Evolutionary conservation across 208 protist genomes (phyloP).

Genomic region (Acanthamoeba lenticulata): DNA sequence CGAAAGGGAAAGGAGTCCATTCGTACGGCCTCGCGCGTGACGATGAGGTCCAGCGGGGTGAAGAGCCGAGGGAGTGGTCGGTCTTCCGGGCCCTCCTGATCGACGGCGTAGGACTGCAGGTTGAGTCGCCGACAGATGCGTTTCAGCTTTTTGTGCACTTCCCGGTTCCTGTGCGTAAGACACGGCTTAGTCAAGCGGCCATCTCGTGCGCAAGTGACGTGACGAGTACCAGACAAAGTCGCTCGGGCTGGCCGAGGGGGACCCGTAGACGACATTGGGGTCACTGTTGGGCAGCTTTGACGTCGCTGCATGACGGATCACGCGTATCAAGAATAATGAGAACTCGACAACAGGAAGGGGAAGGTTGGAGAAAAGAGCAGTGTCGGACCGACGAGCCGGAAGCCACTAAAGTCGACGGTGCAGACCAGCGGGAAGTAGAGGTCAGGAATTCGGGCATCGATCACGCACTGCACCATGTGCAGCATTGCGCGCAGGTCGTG

Average conservation of each 20-base stretch:
- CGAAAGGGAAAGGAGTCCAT: too few relatives aligned
- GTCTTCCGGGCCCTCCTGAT: too few relatives aligned
- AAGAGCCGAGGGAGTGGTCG: not conserved
- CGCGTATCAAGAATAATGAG: too few relatives aligned
- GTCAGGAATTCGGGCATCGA: not conserved
- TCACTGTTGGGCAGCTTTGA: too few relatives aligned
- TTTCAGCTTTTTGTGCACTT: constrained; percentile 21
- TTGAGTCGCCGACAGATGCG: not conserved
- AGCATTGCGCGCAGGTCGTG: not conserved
- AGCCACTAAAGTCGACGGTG: not conserved
- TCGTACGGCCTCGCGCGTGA: not conserved
- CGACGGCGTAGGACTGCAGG: not conserved
- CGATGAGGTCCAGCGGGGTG: not conserved
- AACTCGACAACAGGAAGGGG: too few relatives aligned
- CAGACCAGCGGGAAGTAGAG: constrained; percentile 15
- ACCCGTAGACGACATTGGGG: too few relatives aligned
- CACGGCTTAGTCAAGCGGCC: not conserved
- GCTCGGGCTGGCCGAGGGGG: too few relatives aligned
- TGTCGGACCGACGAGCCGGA: not conserved
- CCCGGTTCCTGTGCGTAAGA: not conserved
- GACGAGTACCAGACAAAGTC: not conserved
- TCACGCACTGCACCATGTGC: not conserved
- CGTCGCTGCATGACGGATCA: too few relatives aligned
- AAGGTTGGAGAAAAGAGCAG: not conserved
- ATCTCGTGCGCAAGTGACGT: too few relatives aligned